Conservation (phyloP, 2,329 filamentous ascomycete genomes). For the Hypoxylon sp. region DNA sequence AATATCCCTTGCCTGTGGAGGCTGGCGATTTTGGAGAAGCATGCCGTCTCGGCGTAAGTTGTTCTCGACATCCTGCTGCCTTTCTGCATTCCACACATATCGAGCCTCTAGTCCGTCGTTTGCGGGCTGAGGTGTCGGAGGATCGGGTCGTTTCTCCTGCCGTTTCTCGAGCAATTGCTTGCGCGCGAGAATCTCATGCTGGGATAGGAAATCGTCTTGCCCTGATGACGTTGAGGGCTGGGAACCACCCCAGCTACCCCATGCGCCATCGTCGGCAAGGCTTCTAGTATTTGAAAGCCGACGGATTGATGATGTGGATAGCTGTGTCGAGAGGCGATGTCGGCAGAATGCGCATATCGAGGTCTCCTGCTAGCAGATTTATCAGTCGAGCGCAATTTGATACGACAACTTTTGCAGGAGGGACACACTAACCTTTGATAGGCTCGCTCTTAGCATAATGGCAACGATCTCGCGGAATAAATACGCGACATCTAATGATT, state of each 20-base stretch:
- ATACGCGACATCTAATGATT: slow-evolving; percentile 36
- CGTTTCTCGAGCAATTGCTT: slow-evolving; percentile 35
- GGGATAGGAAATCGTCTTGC: slow-evolving; percentile 24
- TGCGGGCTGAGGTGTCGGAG: slow-evolving; percentile 3
- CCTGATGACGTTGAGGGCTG: slow-evolving; percentile 6
- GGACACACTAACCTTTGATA: slow-evolving; percentile 37
- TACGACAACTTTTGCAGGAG: background rate
- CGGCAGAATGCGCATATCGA: slow-evolving; percentile 45
- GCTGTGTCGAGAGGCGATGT: slow-evolving; percentile 37
- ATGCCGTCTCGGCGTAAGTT: slow-evolving; percentile 30
- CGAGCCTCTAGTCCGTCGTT: slow-evolving; percentile 16
- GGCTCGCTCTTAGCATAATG: slow-evolving; percentile 45
- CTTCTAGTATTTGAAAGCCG: slow-evolving; percentile 31
- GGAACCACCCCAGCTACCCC: slow-evolving; percentile 28
- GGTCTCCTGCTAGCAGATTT: slow-evolving; percentile 38
- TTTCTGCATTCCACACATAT: slow-evolving; percentile 30
- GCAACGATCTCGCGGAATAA: slow-evolving; percentile 16
- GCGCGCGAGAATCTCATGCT: slow-evolving; percentile 35
- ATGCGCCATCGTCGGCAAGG: slow-evolving; percentile 24
- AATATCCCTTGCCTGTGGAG: background rate
- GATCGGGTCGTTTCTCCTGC: slow-evolving; percentile 3
- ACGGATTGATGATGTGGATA: slow-evolving; percentile 23
- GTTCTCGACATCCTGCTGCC: slow-evolving; percentile 30
- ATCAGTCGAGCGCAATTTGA: slow-evolving; percentile 14
- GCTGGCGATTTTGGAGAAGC: background rate